Percentiles rank a stretch among this genome's conserved stretches.
These are phyloP conservation scores for Gentiana straminea DNA, from an alignment of 257 asterid species.

Conservation along the genomic window DNA sequence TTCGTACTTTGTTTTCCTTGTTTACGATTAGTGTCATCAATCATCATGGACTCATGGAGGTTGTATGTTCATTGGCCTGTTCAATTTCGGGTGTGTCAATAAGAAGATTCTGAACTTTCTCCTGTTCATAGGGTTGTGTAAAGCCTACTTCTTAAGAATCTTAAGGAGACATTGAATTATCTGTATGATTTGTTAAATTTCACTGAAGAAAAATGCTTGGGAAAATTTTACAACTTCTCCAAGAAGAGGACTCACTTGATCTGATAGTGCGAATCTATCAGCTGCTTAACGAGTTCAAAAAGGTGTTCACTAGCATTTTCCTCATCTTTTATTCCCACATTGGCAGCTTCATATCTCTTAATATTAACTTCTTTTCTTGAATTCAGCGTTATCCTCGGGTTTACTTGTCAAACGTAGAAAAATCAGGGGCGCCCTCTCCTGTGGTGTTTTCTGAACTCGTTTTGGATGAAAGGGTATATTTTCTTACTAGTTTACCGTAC, in stretches of 20 bases:
- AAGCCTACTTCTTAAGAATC: neutral
- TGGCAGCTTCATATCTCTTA: neutral
- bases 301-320: conserved; percentile 31
- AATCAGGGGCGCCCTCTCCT: conserved; percentile 34
- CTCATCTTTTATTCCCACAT: conserved; percentile 5
- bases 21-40: neutral
- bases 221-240: conserved; percentile 61
- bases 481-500: conserved; percentile 10
- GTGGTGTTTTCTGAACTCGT: conserved; percentile 19
- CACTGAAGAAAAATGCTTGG: conserved; percentile 51
- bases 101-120: neutral
- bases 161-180: neutral
- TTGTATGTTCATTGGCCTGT: neutral
- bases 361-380: conserved; percentile 13
- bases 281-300: conserved; percentile 60
- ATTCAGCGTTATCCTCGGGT: conserved; percentile 57
- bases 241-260: conserved; percentile 63
- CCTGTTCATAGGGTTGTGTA: neutral
- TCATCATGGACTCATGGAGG: neutral
- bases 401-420: conserved; percentile 29
- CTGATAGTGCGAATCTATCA: conserved; percentile 61
- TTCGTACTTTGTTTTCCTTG: neutral
- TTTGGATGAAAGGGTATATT: conserved; percentile 57
- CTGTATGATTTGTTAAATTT: conserved; percentile 11
- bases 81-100: neutral